Evolutionary conservation across 164 flowering plant genomes (phyloP).

Genomic region (Vitis cinerea): DNA sequence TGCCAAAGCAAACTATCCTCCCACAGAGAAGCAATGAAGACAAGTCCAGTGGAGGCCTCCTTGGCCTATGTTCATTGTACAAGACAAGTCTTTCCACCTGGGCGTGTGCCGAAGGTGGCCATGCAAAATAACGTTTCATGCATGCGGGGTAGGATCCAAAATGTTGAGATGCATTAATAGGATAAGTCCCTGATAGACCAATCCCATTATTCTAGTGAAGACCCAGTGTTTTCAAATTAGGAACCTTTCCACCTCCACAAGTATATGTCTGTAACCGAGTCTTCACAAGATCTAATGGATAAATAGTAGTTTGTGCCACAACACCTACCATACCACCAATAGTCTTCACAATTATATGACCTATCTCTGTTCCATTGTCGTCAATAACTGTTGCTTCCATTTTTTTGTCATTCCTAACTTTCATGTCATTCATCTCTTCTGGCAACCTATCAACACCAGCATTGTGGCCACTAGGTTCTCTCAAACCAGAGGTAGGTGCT

Average conservation of each 20-base stretch:
- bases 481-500: constrained; percentile 40
- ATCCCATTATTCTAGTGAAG: too few relatives aligned
- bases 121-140: too few relatives aligned
- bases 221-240: constrained; percentile 46
- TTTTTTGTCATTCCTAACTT: constrained; percentile 64
- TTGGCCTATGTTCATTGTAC: too few relatives aligned
- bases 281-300: constrained; percentile 92
- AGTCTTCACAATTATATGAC: constrained; percentile 60
- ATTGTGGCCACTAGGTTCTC: constrained; percentile 35
- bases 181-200: too few relatives aligned
- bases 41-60: too few relatives aligned
- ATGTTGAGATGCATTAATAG: too few relatives aligned
- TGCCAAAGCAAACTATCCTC: too few relatives aligned
- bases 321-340: constrained; percentile 97
- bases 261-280: constrained; percentile 79
- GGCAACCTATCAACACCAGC: background rate
- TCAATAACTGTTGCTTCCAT: constrained; percentile 54
- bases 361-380: constrained; percentile 64
- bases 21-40: too few relatives aligned
- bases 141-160: too few relatives aligned
- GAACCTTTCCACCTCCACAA: constrained; percentile 63
- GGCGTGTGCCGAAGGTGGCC: too few relatives aligned
- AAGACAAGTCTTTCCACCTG: too few relatives aligned
- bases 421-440: constrained; percentile 24
- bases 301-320: constrained; percentile 85